A percentile compares a stretch with the other conserved stretches of the same genome.
Evolutionary conservation across 306 rosid species (phyloP).

Genomic region (Cucumis sativus): Cucumber_9930_V3 NC_026655.2:19101501-19102000

Average conservation of each 20-base stretch:
- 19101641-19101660: not conserved
- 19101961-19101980: too few relatives aligned
- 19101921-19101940: too few relatives aligned
- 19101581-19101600: not conserved
- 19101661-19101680: not conserved
- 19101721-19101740: not conserved
- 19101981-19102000: too few relatives aligned
- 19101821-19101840: too few relatives aligned
- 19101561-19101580: not conserved
- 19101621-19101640: not conserved
- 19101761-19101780: not conserved
- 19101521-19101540: not conserved
- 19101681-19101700: not conserved
- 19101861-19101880: too few relatives aligned
- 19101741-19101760: not conserved
- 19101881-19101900: too few relatives aligned
- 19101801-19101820: too few relatives aligned
- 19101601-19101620: not conserved
- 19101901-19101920: too few relatives aligned
- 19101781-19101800: too few relatives aligned
- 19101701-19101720: not conserved
- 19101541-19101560: not conserved
- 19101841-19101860: too few relatives aligned
- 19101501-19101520: slow-evolving; percentile 1
- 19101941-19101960: too few relatives aligned